phyloP scores from a whole-genome alignment of 306 rosid genomes.

The Cajanus cajan region DNA sequence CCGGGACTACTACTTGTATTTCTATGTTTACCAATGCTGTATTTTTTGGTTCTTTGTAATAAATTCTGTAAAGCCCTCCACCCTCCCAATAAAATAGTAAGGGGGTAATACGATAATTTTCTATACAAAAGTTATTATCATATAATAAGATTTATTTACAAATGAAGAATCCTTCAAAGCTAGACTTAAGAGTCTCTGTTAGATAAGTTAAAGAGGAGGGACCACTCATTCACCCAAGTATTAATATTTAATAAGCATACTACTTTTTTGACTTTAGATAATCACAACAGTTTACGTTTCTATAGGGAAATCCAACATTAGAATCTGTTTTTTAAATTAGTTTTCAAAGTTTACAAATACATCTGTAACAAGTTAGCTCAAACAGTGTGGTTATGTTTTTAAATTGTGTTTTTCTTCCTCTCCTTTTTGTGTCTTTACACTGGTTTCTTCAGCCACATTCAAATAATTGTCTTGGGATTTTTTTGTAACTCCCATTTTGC shows the following conservation, averaged over 20 bases:
- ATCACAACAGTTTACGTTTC: neutral
- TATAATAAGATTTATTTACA: neutral
- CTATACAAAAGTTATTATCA: neutral
- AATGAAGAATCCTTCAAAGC: neutral
- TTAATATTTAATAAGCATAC: neutral
- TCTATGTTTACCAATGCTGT: neutral
- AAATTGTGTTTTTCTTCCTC: neutral
- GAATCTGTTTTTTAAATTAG: neutral
- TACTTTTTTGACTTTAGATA: neutral
- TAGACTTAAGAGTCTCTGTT: neutral
- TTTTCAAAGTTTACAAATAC: neutral
- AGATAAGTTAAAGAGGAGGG: neutral
- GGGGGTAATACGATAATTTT: neutral
- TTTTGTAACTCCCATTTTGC: neutral
- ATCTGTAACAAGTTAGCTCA: too few species aligned
- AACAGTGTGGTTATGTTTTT: neutral
- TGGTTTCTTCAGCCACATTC: neutral
- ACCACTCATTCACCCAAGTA: neutral
- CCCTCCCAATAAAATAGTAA: neutral
- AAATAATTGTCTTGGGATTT: neutral
- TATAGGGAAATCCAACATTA: neutral
- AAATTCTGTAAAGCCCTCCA: neutral
- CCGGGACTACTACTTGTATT: constrained; percentile 1
- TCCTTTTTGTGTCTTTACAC: neutral
- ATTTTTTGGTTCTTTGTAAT: neutral